Conservation (phyloP, 257 asterid genomes). For the Phtheirospermum japonicum region DNA sequence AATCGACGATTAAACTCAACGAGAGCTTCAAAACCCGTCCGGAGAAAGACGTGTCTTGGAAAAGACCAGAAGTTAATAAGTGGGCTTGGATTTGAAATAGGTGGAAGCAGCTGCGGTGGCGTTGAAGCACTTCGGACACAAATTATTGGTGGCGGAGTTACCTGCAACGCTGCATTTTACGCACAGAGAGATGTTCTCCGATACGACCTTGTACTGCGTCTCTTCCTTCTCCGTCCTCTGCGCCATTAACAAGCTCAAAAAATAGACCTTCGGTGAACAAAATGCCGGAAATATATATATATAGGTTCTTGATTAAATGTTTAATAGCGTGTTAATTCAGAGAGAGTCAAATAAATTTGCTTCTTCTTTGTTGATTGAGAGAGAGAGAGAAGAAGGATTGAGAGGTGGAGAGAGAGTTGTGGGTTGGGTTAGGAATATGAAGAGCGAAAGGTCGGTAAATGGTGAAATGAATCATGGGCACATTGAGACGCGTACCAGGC, state of each 20-base stretch:
- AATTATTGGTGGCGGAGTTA: conserved; percentile 14
- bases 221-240: conserved; percentile 88
- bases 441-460: conserved; percentile 49
- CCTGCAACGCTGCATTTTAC: conserved; percentile 64
- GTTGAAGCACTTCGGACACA: background rate
- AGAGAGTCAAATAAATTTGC: no score
- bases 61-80: no score
- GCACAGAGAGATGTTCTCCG: conserved; percentile 66
- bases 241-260: conserved; percentile 53
- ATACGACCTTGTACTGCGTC: conserved; percentile 68
- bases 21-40: no score
- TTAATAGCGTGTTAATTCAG: no score
- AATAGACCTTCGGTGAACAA: background rate
- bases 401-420: conserved; percentile 18
- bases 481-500: conserved; percentile 64
- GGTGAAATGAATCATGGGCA: conserved; percentile 50
- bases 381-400: no score
- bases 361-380: background rate
- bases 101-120: background rate
- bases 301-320: no score
- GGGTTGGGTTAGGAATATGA: conserved; percentile 33
- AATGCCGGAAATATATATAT: background rate
- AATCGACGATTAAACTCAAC: no score
- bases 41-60: no score
- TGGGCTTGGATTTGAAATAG: no score